These are phyloP conservation scores for Telopea speciosissima DNA, from an alignment of 177 flowering plant genomes.

Conservation along the genomic window DNA sequence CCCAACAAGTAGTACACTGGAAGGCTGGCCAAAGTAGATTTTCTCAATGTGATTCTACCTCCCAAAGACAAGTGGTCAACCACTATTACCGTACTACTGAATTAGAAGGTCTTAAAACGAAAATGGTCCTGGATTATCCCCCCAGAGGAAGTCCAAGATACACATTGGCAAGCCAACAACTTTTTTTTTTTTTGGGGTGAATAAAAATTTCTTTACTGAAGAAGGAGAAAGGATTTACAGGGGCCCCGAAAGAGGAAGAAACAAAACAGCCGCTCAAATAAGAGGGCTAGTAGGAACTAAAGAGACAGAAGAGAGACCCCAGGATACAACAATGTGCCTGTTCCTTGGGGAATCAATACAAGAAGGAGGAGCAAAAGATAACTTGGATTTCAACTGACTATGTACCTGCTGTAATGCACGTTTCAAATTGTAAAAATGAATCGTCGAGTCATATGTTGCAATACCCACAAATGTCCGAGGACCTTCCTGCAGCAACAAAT, in stretches of 20 bases:
- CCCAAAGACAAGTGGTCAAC: not conserved
- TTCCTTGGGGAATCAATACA: too few relatives aligned
- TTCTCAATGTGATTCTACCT: not conserved
- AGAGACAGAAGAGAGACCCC: too few relatives aligned
- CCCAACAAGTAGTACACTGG: not conserved
- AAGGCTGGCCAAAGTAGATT: not conserved
- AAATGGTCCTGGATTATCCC: not conserved
- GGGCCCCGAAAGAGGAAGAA: too few relatives aligned
- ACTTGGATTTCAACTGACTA: too few relatives aligned
- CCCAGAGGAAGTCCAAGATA: not conserved
- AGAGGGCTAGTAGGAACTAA: too few relatives aligned
- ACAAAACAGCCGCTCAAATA: too few relatives aligned
- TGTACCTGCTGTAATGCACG: conserved; percentile 80
- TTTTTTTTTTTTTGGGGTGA: too few relatives aligned
- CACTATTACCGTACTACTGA: not conserved
- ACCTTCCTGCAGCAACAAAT: conserved; percentile 63
- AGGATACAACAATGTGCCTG: too few relatives aligned
- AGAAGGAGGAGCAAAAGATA: too few relatives aligned
- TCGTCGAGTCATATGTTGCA: conserved; percentile 91
- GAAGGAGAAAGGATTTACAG: too few relatives aligned
- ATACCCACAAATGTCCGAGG: conserved; percentile 89
- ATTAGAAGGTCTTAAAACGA: too few relatives aligned
- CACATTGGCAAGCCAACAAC: not conserved
- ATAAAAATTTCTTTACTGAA: too few relatives aligned
- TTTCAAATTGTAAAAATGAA: conserved; percentile 89